Evolutionary conservation across 192 early-diverging fungal genomes (phyloP).

Genomic region (Coemansia sp.): DNA sequence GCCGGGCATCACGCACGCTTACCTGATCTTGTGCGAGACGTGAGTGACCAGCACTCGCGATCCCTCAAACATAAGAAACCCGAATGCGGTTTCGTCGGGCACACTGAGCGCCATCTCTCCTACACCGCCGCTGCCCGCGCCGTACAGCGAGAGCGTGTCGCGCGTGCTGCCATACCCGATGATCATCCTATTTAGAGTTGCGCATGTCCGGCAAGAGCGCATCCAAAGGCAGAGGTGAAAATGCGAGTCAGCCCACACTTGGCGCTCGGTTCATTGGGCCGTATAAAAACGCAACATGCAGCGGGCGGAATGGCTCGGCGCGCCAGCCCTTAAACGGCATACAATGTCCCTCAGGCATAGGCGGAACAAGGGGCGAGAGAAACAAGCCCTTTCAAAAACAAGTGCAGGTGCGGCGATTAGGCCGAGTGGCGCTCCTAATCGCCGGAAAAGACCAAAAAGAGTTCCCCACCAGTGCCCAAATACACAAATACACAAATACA

Average conservation of each 20-base stretch:
- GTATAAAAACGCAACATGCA: too few species aligned
- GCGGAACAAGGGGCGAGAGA: background rate
- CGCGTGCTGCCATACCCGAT: slow-evolving; percentile 41
- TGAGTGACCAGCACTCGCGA: slow-evolving; percentile 44
- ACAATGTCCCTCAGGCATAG: background rate
- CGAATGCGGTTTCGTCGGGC: slow-evolving; percentile 36
- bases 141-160: slow-evolving; percentile 36
- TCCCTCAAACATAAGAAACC: slow-evolving; percentile 39
- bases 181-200: slow-evolving; percentile 28
- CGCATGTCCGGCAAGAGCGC: background rate
- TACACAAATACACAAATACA: too few species aligned
- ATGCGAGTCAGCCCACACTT: too few species aligned
- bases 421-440: slow-evolving; percentile 1
- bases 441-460: too few species aligned
- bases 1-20: slow-evolving; percentile 1
- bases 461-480: too few species aligned
- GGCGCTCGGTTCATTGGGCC: too few species aligned
- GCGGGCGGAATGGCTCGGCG: too few species aligned
- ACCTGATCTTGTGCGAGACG: slow-evolving; percentile 48
- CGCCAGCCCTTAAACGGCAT: too few species aligned
- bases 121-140: slow-evolving; percentile 27
- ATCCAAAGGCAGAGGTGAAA: background rate
- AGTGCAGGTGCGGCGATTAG: background rate
- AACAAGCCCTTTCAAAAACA: background rate
- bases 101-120: slow-evolving; percentile 35